Conservation (phyloP, 257 asterid genomes). For the Hygrophila difformis region DNA sequence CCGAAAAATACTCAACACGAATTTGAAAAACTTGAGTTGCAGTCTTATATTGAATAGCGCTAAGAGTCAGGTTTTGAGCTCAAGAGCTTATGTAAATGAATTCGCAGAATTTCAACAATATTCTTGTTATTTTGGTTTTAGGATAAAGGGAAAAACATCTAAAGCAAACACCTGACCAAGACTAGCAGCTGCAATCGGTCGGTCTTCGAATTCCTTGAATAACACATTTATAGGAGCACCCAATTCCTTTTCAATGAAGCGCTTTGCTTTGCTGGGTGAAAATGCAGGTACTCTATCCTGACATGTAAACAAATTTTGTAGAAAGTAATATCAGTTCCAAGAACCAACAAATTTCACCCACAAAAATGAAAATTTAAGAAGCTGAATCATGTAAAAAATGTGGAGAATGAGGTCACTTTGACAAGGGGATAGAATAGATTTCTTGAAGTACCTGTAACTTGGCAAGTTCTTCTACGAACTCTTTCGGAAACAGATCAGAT, state of each 20-base stretch:
- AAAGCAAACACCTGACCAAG: constrained; percentile 96
- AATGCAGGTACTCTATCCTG: constrained; percentile 98
- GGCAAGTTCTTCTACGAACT: constrained; percentile 91
- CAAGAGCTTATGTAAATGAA: no score
- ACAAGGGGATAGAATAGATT: not conserved
- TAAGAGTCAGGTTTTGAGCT: no score
- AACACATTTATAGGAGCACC: constrained; percentile 65
- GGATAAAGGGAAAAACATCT: constrained; percentile 13
- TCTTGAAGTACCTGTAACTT: constrained; percentile 65
- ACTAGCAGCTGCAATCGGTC: constrained; percentile 98
- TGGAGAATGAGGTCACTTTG: not conserved
- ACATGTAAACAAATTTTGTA: constrained; percentile 16
- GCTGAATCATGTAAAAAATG: not conserved
- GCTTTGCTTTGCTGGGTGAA: constrained; percentile 66
- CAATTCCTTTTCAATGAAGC: constrained; percentile 67
- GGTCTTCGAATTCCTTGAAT: constrained; percentile 82
- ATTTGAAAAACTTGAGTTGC: no score
- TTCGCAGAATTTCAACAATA: not conserved
- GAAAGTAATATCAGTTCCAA: constrained; percentile 6
- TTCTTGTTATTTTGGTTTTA: no score
- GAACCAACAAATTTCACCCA: constrained; percentile 1
- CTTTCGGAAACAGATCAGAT: constrained; percentile 88
- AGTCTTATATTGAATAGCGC: no score
- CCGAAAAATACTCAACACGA: no score
- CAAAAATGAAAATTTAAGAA: not conserved